Evolutionary conservation across 352 stramenopile genomes (phyloP), one percentile per base, ranked within the genome.

Genomic region (Globisporangium rhizosaccharum): DNA sequence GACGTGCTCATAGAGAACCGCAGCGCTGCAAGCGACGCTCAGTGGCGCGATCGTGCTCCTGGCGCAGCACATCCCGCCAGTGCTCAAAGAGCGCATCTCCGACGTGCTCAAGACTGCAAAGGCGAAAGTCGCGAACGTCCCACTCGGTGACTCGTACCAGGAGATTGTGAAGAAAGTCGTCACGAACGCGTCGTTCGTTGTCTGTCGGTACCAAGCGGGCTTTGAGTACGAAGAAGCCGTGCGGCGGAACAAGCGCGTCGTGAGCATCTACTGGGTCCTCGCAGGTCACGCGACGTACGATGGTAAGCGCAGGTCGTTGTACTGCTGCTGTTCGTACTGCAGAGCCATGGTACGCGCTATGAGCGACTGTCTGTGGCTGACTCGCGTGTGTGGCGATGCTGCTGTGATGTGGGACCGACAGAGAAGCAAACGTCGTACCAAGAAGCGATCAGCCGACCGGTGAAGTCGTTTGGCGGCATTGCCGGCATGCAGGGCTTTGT

Each of bases 251-350:
- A 95, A 93, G 68, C 68, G 72, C 1, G 65, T 93, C 41, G 79
- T 91, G 41, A 91, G 82, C 59, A 79, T 94, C 51, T 92, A 88
- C 60, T 92, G 84, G 82, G 76, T 92, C 14, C 53, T 92, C 18
- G 73, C 78, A 48, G 79, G 85, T 0, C 61, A 80, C 28, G 70
- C 63, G 18, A 56, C 69, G 46, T 61, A 74, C 18, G 73, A 59
- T 30, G 56, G 61, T 67, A 75, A 67, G 39, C 26, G 11, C 25
- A 10, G 25, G 1, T 10, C 15, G 45, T 7, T 28, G 20, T 10
- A 39, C 14, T 39, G 20, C n/a, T 17, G 30, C 44, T n/a, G 14
- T 5, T 55, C 4, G 23, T 39, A 6, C 48, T 25, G 44, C 1
- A 26, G 14, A 20, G 2, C 33, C 17, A 28, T 44, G 9, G 26